A percentile compares a stretch with the other conserved stretches of the same genome.
phyloP scores from a whole-genome alignment of 2,329 filamentous ascomycete species.

The Ceratocystis lukuohia region DNA sequence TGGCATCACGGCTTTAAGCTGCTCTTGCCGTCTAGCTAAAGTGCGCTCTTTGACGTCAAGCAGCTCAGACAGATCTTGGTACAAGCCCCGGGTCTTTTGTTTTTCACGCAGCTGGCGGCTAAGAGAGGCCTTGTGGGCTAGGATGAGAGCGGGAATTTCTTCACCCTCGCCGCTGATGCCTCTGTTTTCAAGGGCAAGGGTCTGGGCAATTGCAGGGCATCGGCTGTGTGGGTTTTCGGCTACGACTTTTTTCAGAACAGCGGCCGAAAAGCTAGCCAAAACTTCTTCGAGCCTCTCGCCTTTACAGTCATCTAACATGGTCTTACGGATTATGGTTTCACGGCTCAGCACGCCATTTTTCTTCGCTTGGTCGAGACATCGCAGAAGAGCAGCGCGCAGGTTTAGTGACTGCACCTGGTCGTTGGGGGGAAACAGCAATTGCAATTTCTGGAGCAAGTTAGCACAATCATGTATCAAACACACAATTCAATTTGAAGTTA shows the following conservation, averaged over 20 bases:
- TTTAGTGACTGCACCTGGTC: conserved; percentile 87
- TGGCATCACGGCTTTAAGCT: conserved; percentile 25
- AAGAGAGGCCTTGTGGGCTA: conserved; percentile 61
- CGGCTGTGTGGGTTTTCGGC: conserved; percentile 28
- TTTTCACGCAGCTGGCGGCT: conserved; percentile 45
- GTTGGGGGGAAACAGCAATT: conserved; percentile 78
- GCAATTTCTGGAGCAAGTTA: conserved; percentile 52
- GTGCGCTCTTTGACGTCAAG: conserved; percentile 49
- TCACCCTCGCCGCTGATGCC: conserved; percentile 42
- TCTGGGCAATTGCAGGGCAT: conserved; percentile 38
- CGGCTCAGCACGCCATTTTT: conserved; percentile 72
- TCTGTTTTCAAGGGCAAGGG: conserved; percentile 44
- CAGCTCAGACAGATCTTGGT: conserved; percentile 49
- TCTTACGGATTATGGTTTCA: conserved; percentile 73
- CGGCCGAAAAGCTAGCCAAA: conserved; percentile 68
- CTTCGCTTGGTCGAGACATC: conserved; percentile 71
- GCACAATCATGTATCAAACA: neutral
- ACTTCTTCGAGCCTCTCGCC: conserved; percentile 83
- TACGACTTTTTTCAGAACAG: conserved; percentile 58
- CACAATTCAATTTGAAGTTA: too few species aligned
- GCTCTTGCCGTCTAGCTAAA: conserved; percentile 41
- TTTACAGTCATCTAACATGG: conserved; percentile 92
- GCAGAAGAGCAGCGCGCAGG: conserved; percentile 69
- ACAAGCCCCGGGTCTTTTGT: conserved; percentile 43
- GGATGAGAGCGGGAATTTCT: conserved; percentile 49